phyloP scores from a whole-genome alignment of 2,329 filamentous ascomycete genomes.

The Chaetomium strumarium region DNA sequence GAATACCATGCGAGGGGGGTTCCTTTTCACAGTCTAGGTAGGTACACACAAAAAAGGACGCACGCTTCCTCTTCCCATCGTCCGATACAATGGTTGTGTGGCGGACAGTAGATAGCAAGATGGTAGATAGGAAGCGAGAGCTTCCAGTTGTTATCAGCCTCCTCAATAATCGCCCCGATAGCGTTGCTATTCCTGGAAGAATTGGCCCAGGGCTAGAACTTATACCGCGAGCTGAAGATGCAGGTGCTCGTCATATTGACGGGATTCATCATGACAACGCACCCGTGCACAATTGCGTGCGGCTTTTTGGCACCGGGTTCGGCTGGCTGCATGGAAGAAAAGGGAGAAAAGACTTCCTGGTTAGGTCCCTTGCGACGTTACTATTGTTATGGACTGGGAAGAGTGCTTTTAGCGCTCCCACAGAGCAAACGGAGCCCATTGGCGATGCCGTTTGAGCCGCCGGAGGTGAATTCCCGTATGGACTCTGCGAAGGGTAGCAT shows the following conservation, averaged over 20 bases:
- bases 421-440: neutral
- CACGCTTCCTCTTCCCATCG: too few relatives aligned
- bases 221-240: constrained; percentile 1
- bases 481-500: too few relatives aligned
- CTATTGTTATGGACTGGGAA: too few relatives aligned
- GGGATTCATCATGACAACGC: too few relatives aligned
- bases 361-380: neutral
- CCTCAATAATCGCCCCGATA: neutral
- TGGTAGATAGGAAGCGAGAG: too few relatives aligned
- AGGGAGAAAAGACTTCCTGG: neutral
- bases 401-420: too few relatives aligned
- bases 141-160: too few relatives aligned
- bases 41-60: neutral
- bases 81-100: too few relatives aligned
- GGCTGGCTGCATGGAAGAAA: neutral
- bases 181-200: neutral
- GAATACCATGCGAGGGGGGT: constrained; percentile 6
- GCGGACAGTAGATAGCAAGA: too few relatives aligned
- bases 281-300: too few relatives aligned
- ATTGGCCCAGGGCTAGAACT: neutral
- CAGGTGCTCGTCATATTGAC: constrained; percentile 6
- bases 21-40: too few relatives aligned
- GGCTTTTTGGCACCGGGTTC: neutral
- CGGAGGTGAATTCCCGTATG: too few relatives aligned
- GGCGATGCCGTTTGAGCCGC: neutral